Base-by-base conservation (phyloP, 2,329 filamentous ascomycete species). In the Coniochaeta hoffmannii region DNA sequence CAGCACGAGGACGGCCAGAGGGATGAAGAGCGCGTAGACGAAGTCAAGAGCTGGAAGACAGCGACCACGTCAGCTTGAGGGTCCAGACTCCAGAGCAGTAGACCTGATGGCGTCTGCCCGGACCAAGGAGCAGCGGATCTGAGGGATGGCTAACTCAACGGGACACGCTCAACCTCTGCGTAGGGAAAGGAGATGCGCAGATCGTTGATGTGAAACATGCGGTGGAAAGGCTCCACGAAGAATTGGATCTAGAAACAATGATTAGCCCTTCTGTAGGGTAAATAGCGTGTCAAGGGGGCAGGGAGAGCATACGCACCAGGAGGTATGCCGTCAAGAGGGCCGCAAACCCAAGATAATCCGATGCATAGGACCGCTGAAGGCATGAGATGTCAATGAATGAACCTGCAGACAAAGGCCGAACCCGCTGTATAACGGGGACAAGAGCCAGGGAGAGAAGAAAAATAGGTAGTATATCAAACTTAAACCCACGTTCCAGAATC, bases 141-240 rank as follows among this genome's bases (percentile, higher is more conserved):
- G 53, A 44, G 10, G 19, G 11, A 35, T 50, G 41, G 75, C 85
- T 62, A 76, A 88, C 87, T 69, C 14, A 96, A 85, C 8, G 90
- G 79, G 0, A 99, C 94, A 59, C 91, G 83, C 71, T 99, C 92
- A 53, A 87, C 73, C 56, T 87, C 78, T 22, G 94, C 90, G 71
- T 96, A 88, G 0, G 94, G 94, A 66, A 88, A 97, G 60, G 90
- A 86, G 57, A 97, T 90, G 52, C 84, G 77, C 24, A 89, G 80
- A 68, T 97, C 90, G 68, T 91, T 88, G 59, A 97, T 81, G 60
- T 84, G 88, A 74, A 99, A 97, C 83, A 97, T 88, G 72, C 90
- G 90, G 69, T 97, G 91, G 69, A 97, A 97, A 0, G 94, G 94
- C 58, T 87, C 85, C 63, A 89, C 80, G 61, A 88, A 77, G 63